phyloP scores from a whole-genome alignment of 2,329 filamentous ascomycete genomes.

The Orbilia brochopaga region DNA sequence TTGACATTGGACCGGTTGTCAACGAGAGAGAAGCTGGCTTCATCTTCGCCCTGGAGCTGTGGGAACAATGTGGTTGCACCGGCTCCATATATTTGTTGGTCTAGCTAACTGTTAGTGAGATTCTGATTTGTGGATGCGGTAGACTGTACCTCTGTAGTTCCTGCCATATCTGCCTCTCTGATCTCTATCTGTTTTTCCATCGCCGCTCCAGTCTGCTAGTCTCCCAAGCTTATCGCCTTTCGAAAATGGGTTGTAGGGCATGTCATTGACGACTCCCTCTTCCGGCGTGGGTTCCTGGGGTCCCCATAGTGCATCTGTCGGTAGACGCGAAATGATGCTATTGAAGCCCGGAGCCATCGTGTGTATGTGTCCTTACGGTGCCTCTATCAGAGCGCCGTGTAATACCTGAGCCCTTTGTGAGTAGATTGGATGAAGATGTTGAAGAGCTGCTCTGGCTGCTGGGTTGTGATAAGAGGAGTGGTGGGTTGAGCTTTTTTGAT shows the following conservation, averaged over 20 bases:
- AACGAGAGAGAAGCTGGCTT: conserved; percentile 96
- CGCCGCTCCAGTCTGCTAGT: conserved; percentile 97
- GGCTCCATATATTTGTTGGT: conserved; percentile 95
- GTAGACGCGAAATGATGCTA: conserved; percentile 30
- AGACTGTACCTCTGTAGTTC: conserved; percentile 78
- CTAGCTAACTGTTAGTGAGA: conserved; percentile 60
- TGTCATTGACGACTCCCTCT: conserved; percentile 89
- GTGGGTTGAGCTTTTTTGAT: conserved; percentile 40
- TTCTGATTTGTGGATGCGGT: conserved; percentile 6
- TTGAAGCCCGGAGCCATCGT: conserved; percentile 46
- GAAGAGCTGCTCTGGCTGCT: conserved; percentile 15
- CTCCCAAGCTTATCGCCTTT: conserved; percentile 98
- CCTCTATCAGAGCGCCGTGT: conserved; percentile 4
- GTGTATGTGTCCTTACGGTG: conserved; percentile 8
- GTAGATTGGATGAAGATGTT: not conserved
- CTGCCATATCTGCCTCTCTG: conserved; percentile 83
- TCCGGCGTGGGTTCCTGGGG: conserved; percentile 70
- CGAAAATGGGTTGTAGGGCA: conserved; percentile 96
- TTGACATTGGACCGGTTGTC: conserved; percentile 90
- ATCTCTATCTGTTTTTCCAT: conserved; percentile 66
- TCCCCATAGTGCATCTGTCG: conserved; percentile 70
- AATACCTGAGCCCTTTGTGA: not conserved
- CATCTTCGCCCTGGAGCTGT: conserved; percentile 89
- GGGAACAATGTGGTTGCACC: conserved; percentile 86
- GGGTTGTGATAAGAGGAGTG: conserved; percentile 12